Conservation (phyloP, 805 yeast genomes). For the Starmerella roubikii region DNA sequence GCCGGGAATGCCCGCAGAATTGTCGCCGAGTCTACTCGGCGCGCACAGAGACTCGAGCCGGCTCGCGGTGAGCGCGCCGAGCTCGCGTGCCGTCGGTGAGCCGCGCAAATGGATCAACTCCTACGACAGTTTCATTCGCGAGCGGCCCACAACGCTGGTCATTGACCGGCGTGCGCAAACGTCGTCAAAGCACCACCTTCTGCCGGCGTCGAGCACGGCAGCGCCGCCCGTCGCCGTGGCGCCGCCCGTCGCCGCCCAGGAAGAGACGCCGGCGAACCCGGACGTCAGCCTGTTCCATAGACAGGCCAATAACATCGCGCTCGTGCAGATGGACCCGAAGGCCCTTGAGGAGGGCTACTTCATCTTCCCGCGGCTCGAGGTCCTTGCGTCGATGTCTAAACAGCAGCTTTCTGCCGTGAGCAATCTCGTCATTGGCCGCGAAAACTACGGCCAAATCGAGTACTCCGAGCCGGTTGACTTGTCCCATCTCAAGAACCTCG, state of each 20-base stretch:
- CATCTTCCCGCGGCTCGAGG: slow-evolving; percentile 58
- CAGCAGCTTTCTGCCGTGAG: slow-evolving; percentile 45
- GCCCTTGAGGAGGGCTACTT: slow-evolving; percentile 48
- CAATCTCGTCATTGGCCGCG: slow-evolving; percentile 59
- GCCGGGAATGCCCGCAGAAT: background rate
- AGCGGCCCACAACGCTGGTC: slow-evolving; percentile 19
- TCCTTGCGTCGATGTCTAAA: slow-evolving; percentile 41
- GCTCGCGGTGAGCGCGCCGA: background rate
- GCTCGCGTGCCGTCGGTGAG: background rate
- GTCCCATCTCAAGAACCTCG: slow-evolving; percentile 43
- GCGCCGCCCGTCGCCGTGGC: slow-evolving; percentile 8
- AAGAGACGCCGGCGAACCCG: background rate
- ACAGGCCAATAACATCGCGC: slow-evolving; percentile 12
- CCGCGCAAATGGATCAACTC: slow-evolving; percentile 19
- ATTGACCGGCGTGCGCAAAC: slow-evolving; percentile 9
- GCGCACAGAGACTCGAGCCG: background rate
- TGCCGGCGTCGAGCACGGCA: background rate
- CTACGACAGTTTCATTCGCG: slow-evolving; percentile 17
- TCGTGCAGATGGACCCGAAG: slow-evolving; percentile 18
- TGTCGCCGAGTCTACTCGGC: slow-evolving; percentile 1
- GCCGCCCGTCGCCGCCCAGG: slow-evolving; percentile 5
- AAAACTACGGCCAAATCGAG: slow-evolving; percentile 54
- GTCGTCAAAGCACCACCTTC: background rate
- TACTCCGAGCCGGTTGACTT: slow-evolving; percentile 68
- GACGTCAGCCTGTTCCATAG: slow-evolving; percentile 14